Conservation (phyloP, 2,329 filamentous ascomycete species). For the Colletotrichum chlorophyti region DNA sequence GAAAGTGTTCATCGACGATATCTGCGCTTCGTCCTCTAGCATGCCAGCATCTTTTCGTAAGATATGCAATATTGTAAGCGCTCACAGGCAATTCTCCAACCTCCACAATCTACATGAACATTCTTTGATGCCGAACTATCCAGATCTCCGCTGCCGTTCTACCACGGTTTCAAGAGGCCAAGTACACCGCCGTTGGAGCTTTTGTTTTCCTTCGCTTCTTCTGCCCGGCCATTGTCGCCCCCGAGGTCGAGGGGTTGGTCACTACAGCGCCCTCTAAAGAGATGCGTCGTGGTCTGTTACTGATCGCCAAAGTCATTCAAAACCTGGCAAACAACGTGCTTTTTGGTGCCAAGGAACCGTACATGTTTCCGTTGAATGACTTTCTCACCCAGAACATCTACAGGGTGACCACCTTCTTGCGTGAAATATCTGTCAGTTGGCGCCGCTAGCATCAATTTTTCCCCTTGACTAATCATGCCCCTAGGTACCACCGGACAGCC, state of each 20-base stretch:
- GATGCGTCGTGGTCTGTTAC: constrained; percentile 70
- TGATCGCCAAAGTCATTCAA: constrained; percentile 76
- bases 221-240: constrained; percentile 74
- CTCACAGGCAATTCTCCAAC: too few species aligned
- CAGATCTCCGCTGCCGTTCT: constrained; percentile 70
- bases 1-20: constrained; percentile 75
- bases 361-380: constrained; percentile 75
- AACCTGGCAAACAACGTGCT: constrained; percentile 76
- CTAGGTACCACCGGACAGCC: constrained; percentile 54
- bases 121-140: constrained; percentile 23
- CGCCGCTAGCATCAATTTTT: too few species aligned
- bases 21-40: constrained; percentile 66
- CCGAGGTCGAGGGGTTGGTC: constrained; percentile 72
- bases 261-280: constrained; percentile 67
- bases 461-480: not conserved
- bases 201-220: constrained; percentile 78
- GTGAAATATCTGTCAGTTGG: constrained; percentile 67
- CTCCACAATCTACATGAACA: not conserved
- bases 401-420: constrained; percentile 69
- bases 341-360: constrained; percentile 75
- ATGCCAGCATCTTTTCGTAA: constrained; percentile 70
- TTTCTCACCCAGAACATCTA: constrained; percentile 75
- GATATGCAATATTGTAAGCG: constrained; percentile 70
- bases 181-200: constrained; percentile 74
- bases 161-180: constrained; percentile 70